Base-by-base conservation (phyloP, 2,329 filamentous ascomycete genomes). In the Colletotrichum tropicicola region DNA sequence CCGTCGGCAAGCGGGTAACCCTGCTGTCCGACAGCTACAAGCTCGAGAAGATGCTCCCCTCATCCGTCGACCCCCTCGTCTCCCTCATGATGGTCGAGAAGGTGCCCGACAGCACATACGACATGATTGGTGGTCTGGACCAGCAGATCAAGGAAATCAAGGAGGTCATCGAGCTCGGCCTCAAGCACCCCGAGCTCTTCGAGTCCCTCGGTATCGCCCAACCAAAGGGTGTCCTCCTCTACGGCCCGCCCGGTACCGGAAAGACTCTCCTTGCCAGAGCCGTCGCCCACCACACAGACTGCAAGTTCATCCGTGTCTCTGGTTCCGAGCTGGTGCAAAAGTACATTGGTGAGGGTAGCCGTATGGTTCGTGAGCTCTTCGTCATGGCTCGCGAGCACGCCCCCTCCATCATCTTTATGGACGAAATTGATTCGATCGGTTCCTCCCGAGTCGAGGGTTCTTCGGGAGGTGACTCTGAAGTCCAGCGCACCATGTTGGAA, bases 61-160 rank as follows among this genome's bases (percentile, higher is more conserved):
- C 96, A 59, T 99, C 96, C 19, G 96, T 99, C 76, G 96, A 99
- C 76, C 96, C 96, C 37, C 91, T 99, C 63, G 96, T 99, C 61
- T 99, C 96, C 35, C 92, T 99, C 78, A 99, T 99, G 96, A 99
- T 99, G 96, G 96, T 99, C 55, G 96, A 99, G 79, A 99, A 99
- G 86, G 96, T 99, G 15, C 96, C 96, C 15, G 96, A 99, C 85
- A 98, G 94, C 83, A 99, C 96, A 77, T 99, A 99, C 85, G 96
- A 99, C 83, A 99, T 99, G 96, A 99, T 99, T 78, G 96, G 96
- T 82, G 96, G 96, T 71, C 84, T 99, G 68, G 96, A 99, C 78
- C 95, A 99, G 79, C 96, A 99, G 78, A 98, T 99, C 84, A 98
- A 99, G 84, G 96, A 99, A 79, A 99, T 99, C 86, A 99, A 99